phyloP scores from a whole-genome alignment of 148 eudicot genomes.

The Nepenthes gracilis region DNA sequence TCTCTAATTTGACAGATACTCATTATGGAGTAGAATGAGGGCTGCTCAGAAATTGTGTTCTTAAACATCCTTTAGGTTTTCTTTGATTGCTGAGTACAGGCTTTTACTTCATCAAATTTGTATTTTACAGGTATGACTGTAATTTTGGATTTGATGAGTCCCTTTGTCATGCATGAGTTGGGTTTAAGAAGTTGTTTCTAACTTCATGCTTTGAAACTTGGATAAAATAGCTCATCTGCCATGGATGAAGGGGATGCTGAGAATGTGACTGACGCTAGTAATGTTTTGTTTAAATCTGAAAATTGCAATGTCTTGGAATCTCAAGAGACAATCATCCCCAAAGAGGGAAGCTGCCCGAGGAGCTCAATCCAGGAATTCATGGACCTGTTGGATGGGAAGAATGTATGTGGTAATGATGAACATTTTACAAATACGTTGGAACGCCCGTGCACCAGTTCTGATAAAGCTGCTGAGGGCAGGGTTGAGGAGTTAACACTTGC shows the following conservation, averaged over 20 bases:
- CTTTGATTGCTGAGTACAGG: no score
- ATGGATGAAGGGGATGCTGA: slow-evolving; percentile 58
- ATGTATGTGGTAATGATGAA: slow-evolving; percentile 15
- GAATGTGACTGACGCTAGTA: slow-evolving; percentile 24
- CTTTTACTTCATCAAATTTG: no score
- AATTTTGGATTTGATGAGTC: no score
- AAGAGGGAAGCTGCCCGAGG: slow-evolving; percentile 27
- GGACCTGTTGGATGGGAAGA: slow-evolving; percentile 35
- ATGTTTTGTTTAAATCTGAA: slow-evolving; percentile 21
- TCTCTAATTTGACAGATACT: no score
- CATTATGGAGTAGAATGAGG: no score
- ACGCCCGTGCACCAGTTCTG: slow-evolving; percentile 29
- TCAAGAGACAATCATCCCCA: slow-evolving; percentile 27
- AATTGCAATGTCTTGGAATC: slow-evolving; percentile 23
- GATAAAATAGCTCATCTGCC: background rate
- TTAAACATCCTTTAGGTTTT: no score
- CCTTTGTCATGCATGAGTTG: no score
- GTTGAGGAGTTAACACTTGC: slow-evolving; percentile 62
- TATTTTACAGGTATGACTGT: no score
- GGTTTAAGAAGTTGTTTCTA: background rate
- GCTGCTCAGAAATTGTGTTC: no score
- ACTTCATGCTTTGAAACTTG: background rate
- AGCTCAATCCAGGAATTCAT: slow-evolving; percentile 31
- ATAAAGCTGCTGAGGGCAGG: slow-evolving; percentile 31
- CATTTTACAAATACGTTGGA: slow-evolving; percentile 20